phyloP scores from a whole-genome alignment of 176 grass and related monocot genomes.

The Elymus sibiricus region DNA sequence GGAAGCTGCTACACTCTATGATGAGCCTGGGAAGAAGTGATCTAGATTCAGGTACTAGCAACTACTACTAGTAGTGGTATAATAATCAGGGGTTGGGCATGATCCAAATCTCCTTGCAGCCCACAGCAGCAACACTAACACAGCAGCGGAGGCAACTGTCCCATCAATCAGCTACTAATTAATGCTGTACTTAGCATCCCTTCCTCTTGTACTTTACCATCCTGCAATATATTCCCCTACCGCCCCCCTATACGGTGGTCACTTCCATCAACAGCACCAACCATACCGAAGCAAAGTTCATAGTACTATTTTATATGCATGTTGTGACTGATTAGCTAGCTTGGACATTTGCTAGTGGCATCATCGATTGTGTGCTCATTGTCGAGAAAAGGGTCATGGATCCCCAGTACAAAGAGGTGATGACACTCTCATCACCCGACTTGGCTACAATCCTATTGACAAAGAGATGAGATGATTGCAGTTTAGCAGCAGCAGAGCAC shows the following conservation, averaged over 20 bases:
- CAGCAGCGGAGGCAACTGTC: neutral
- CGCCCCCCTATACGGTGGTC: too few relatives aligned
- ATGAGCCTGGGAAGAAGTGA: neutral
- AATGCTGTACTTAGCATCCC: neutral
- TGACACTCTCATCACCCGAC: neutral
- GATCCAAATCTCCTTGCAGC: conserved; percentile 14
- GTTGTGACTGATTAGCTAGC: neutral
- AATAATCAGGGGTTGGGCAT: conserved; percentile 1
- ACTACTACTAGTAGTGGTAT: neutral
- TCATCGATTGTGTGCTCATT: neutral
- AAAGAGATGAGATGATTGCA: neutral
- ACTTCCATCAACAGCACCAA: neutral
- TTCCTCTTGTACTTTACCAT: conserved; percentile 25
- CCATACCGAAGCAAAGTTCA: neutral
- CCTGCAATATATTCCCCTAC: neutral
- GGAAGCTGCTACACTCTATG: neutral
- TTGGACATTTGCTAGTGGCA: neutral
- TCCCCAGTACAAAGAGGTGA: neutral
- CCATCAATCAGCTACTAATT: neutral
- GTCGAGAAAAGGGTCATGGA: neutral
- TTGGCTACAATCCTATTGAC: neutral
- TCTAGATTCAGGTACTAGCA: neutral
- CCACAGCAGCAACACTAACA: conserved; percentile 3
- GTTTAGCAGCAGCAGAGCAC: neutral
- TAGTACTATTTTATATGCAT: too few relatives aligned